Evolutionary conservation across 2,329 filamentous ascomycete genomes (phyloP).

Genomic region (Chrysoporthe puriensis): DNA sequence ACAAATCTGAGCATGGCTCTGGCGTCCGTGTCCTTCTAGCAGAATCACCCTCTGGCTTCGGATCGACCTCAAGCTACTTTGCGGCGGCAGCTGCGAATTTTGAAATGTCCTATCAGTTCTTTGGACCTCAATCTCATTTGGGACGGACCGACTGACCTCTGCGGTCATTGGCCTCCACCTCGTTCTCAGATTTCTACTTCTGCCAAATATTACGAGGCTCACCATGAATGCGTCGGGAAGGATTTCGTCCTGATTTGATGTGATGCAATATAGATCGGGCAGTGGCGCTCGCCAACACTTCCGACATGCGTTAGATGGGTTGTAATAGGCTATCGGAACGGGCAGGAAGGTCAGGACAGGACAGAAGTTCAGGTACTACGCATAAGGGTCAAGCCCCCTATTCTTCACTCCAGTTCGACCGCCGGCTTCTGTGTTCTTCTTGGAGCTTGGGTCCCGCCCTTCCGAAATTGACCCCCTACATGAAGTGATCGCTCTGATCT

Average conservation of each 20-base stretch:
- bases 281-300: conserved; percentile 17
- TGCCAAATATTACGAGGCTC: neutral
- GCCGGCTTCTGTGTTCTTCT: conserved; percentile 3
- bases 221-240: neutral
- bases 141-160: neutral
- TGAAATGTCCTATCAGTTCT: neutral
- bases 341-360: conserved; percentile 18
- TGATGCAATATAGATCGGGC: conserved; percentile 16
- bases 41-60: neutral
- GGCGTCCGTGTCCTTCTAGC: neutral
- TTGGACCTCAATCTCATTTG: neutral
- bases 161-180: neutral
- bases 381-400: neutral
- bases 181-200: neutral
- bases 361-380: conserved; percentile 10
- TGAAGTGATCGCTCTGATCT: neutral
- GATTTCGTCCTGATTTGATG: conserved; percentile 8
- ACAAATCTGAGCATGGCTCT: neutral
- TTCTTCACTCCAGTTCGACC: neutral
- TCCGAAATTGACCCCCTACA: neutral
- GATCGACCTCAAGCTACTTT: neutral
- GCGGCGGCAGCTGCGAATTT: neutral
- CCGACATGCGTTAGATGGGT: conserved; percentile 23
- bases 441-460: neutral
- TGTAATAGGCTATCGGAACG: conserved; percentile 17